Percentiles rank a stretch among this genome's conserved stretches.
Conservation (phyloP, 1,284 basidiomycete genomes). For the Coniferiporia sulphurascens region DNA sequence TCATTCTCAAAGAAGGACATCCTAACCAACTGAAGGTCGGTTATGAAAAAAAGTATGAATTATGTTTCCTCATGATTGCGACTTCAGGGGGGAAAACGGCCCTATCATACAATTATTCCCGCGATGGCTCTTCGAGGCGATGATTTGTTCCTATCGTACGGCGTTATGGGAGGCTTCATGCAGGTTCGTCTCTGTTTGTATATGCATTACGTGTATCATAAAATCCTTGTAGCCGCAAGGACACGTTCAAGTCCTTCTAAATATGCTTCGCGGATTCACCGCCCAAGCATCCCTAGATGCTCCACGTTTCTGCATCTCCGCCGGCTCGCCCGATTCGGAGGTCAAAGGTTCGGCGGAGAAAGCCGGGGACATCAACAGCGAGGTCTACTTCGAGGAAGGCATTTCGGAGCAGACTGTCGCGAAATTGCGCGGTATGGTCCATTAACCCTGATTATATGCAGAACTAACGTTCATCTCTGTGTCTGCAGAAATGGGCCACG, state of each 20-base stretch:
- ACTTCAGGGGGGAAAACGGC: slow-evolving; percentile 73
- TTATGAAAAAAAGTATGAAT: background rate
- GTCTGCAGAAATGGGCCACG: slow-evolving; percentile 79
- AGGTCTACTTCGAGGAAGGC: slow-evolving; percentile 86
- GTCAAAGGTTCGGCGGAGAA: slow-evolving; percentile 38
- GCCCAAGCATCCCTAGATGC: slow-evolving; percentile 86
- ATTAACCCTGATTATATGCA: background rate
- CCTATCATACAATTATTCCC: slow-evolving; percentile 96
- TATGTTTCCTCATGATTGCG: background rate
- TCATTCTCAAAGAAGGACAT: slow-evolving; percentile 75
- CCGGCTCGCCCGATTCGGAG: slow-evolving; percentile 68
- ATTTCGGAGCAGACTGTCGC: slow-evolving; percentile 58
- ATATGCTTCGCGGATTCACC: slow-evolving; percentile 81
- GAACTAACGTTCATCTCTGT: background rate
- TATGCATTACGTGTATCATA: slow-evolving; percentile 1
- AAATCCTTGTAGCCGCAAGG: slow-evolving; percentile 66
- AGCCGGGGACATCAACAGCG: slow-evolving; percentile 70
- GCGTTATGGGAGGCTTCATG: slow-evolving; percentile 96
- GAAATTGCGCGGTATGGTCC: slow-evolving; percentile 52
- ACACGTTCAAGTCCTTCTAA: slow-evolving; percentile 91
- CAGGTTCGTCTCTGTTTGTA: slow-evolving; percentile 43
- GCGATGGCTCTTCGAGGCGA: slow-evolving; percentile 79
- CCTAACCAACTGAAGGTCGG: slow-evolving; percentile 71
- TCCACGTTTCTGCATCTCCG: slow-evolving; percentile 92
- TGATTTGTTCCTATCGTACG: slow-evolving; percentile 85